Conservation (phyloP, 352 stramenopile species). For the Globisporangium barbulae region DNA sequence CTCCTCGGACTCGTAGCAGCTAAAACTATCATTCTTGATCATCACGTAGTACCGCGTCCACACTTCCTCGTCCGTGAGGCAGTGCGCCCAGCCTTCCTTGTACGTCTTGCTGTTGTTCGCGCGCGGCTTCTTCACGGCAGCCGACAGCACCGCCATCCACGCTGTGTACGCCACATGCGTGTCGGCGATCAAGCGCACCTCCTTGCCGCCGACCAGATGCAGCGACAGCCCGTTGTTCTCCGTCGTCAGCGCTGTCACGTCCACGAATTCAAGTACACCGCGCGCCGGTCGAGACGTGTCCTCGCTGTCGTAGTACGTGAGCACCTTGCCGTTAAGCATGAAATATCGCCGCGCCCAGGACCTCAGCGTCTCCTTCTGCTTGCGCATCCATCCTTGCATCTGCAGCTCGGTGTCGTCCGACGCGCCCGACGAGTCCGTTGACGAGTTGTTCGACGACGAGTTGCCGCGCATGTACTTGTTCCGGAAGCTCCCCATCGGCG, state of each 20-base stretch:
- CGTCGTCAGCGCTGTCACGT: constrained; percentile 64
- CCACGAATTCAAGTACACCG: constrained; percentile 64
- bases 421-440: constrained; percentile 37
- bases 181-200: constrained; percentile 73
- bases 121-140: constrained; percentile 53
- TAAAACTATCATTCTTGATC: constrained; percentile 76
- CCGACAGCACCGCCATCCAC: constrained; percentile 71
- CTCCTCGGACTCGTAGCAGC: constrained; percentile 72
- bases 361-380: constrained; percentile 77
- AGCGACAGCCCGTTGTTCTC: constrained; percentile 77
- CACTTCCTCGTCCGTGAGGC: constrained; percentile 69
- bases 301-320: constrained; percentile 84
- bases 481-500: constrained; percentile 47
- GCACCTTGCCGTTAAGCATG: constrained; percentile 58
- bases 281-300: constrained; percentile 56
- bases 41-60: constrained; percentile 75
- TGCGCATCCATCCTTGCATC: constrained; percentile 84
- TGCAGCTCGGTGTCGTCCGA: constrained; percentile 72
- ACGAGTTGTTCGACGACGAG: constrained; percentile 43
- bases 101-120: constrained; percentile 46
- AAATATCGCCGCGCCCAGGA: constrained; percentile 73
- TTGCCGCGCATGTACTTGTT: constrained; percentile 59
- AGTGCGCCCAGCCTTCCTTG: constrained; percentile 75
- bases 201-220: constrained; percentile 60
- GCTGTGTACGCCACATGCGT: constrained; percentile 76